These are phyloP conservation scores for Metarhizium robertsii DNA, from an alignment of 2,329 filamentous ascomycete genomes.

Conservation along the genomic window DNA sequence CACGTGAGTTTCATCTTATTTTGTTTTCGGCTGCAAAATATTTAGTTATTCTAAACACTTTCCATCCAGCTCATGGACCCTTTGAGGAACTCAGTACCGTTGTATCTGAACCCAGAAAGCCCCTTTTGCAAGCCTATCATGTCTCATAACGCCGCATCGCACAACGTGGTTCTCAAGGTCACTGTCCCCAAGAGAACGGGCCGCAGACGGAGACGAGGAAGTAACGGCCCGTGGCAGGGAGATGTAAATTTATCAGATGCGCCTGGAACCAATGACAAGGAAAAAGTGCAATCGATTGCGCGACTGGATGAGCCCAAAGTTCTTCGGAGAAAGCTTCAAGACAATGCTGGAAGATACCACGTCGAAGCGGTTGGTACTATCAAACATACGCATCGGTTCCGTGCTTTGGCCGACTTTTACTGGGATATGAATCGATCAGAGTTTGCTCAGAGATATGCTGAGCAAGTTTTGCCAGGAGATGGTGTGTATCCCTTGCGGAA, in stretches of 20 bases:
- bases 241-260: conserved; percentile 24
- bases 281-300: conserved; percentile 30
- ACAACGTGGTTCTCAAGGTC: conserved; percentile 79
- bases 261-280: conserved; percentile 2
- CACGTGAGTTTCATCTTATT: conserved; percentile 22
- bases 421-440: conserved; percentile 60
- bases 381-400: conserved; percentile 76
- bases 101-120: conserved; percentile 75
- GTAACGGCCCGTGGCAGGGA: conserved; percentile 52
- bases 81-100: conserved; percentile 43
- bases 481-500: conserved; percentile 35
- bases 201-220: conserved; percentile 75
- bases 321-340: conserved; percentile 55
- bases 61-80: conserved; percentile 37
- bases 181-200: conserved; percentile 82
- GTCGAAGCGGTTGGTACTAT: conserved; percentile 65
- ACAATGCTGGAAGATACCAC: conserved; percentile 58
- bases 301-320: conserved; percentile 43
- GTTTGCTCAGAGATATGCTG: conserved; percentile 62
- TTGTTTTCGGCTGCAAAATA: background rate
- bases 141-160: conserved; percentile 66
- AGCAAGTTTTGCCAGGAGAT: conserved; percentile 62
- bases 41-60: background rate
- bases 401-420: conserved; percentile 81
- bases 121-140: conserved; percentile 68